phyloP scores from a whole-genome alignment of 495 filamentous ascomycete species.

The Emericellopsis terricola region DNA sequence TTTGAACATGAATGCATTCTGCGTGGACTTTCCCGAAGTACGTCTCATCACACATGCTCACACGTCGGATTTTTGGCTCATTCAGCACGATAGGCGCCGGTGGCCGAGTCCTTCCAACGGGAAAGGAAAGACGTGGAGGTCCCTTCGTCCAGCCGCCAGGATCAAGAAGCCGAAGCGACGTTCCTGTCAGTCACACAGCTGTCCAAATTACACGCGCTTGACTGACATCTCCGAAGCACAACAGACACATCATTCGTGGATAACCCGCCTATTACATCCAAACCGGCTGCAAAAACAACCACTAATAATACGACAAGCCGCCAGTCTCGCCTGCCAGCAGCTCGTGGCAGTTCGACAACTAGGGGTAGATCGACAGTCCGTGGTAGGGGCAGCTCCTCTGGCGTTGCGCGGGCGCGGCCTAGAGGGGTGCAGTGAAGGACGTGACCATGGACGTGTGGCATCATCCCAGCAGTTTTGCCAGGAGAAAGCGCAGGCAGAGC shows the following conservation, averaged over 20 bases:
- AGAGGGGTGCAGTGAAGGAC: too few relatives aligned
- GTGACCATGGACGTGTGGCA: too few relatives aligned
- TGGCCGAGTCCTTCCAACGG: slow-evolving; percentile 52
- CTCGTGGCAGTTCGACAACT: slow-evolving; percentile 19
- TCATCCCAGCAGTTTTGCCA: too few relatives aligned
- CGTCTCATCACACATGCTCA: slow-evolving; percentile 5
- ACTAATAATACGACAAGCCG: slow-evolving; percentile 21
- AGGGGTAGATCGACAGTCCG: slow-evolving; percentile 16
- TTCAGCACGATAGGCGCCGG: slow-evolving; percentile 17
- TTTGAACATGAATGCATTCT: slow-evolving; percentile 97
- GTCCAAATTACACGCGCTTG: slow-evolving; percentile 1
- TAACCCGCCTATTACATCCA: slow-evolving; percentile 58
- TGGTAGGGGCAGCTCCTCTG: too few relatives aligned
- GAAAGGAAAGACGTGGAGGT: slow-evolving; percentile 34
- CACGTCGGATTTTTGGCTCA: background rate
- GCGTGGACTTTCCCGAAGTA: slow-evolving; percentile 94
- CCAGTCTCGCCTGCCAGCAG: slow-evolving; percentile 21
- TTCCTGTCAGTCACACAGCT: slow-evolving; percentile 44
- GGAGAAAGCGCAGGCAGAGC: too few relatives aligned
- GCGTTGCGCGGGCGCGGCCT: too few relatives aligned
- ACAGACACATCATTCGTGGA: slow-evolving; percentile 91
- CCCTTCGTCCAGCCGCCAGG: background rate
- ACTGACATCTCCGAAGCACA: slow-evolving; percentile 39
- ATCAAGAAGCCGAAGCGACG: slow-evolving; percentile 51
- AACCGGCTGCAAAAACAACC: slow-evolving; percentile 41